Conservation (phyloP, 2,329 filamentous ascomycete species). For the Fusarium sp. region DNA sequence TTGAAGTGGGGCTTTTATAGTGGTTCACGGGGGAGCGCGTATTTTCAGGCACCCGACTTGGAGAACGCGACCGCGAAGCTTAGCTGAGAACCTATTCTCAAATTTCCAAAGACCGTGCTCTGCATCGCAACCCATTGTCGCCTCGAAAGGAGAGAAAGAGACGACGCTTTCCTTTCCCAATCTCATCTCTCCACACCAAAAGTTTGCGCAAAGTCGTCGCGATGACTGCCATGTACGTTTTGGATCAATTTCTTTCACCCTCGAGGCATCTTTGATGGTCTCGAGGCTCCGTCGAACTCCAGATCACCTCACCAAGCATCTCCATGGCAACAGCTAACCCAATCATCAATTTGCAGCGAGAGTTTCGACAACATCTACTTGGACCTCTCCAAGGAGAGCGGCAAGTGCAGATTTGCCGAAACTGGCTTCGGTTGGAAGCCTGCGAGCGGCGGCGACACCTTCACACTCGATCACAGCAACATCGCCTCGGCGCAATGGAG, state of each 20-base stretch:
- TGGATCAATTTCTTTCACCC: neutral
- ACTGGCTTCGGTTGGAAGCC: slow-evolving; percentile 97
- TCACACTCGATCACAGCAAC: slow-evolving; percentile 89
- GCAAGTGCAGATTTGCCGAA: slow-evolving; percentile 95
- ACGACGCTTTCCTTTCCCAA: slow-evolving; percentile 3
- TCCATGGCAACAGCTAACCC: slow-evolving; percentile 30
- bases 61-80: slow-evolving; percentile 24
- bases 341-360: slow-evolving; percentile 65
- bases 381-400: slow-evolving; percentile 91
- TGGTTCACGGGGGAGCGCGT: slow-evolving; percentile 35
- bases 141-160: slow-evolving; percentile 7
- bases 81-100: slow-evolving; percentile 24
- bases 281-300: neutral
- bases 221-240: slow-evolving; percentile 55
- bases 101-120: slow-evolving; percentile 35
- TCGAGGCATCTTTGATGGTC: neutral
- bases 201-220: slow-evolving; percentile 16
- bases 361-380: slow-evolving; percentile 98
- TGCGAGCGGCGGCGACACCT: slow-evolving; percentile 85
- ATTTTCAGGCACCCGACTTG: slow-evolving; percentile 13
- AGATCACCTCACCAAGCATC: slow-evolving; percentile 9
- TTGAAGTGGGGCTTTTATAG: slow-evolving; percentile 32
- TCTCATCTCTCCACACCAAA: neutral
- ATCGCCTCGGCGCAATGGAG: slow-evolving; percentile 94
- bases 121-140: slow-evolving; percentile 21